phyloP scores from a whole-genome alignment of 441 rosid species.

The Erysimum cheiri region DNA sequence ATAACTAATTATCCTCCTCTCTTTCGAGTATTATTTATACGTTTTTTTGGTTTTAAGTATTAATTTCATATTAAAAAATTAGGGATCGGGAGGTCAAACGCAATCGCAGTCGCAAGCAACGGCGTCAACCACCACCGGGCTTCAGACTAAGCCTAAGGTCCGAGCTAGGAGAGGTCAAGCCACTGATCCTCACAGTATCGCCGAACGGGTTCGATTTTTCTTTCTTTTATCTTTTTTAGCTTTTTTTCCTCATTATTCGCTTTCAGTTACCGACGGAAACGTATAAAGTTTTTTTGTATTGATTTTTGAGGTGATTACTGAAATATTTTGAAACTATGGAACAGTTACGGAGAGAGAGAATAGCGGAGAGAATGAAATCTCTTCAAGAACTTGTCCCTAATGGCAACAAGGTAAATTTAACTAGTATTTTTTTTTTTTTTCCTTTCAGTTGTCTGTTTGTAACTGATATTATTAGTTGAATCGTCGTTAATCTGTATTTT shows the following conservation, averaged over 20 bases:
- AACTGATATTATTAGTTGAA: not conserved
- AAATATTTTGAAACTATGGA: conserved; percentile 22
- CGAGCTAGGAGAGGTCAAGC: conserved; percentile 98
- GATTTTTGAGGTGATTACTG: not conserved
- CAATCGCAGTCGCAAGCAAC: conserved; percentile 49
- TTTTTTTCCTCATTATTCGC: not conserved
- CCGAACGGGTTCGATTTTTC: conserved; percentile 69
- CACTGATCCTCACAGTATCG: conserved; percentile 97
- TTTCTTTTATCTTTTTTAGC: not conserved
- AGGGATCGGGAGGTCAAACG: conserved; percentile 46
- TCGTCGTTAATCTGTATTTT: not conserved
- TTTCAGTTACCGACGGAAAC: conserved; percentile 12
- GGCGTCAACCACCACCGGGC: conserved; percentile 51
- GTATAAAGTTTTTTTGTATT: not conserved
- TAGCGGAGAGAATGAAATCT: conserved; percentile 97
- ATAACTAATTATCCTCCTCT: not conserved
- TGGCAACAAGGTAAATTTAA: conserved; percentile 76
- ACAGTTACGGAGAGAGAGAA: conserved; percentile 96
- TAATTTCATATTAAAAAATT: not conserved
- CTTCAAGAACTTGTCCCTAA: conserved; percentile 97
- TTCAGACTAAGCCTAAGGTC: conserved; percentile 75
- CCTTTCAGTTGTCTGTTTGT: not conserved
- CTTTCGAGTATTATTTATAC: not conserved
- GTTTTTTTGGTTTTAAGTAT: not conserved
- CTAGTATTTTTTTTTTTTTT: no score